These are phyloP conservation scores for Heritiera fomes DNA, from an alignment of 345 rosid species.

Conservation along the genomic window DNA sequence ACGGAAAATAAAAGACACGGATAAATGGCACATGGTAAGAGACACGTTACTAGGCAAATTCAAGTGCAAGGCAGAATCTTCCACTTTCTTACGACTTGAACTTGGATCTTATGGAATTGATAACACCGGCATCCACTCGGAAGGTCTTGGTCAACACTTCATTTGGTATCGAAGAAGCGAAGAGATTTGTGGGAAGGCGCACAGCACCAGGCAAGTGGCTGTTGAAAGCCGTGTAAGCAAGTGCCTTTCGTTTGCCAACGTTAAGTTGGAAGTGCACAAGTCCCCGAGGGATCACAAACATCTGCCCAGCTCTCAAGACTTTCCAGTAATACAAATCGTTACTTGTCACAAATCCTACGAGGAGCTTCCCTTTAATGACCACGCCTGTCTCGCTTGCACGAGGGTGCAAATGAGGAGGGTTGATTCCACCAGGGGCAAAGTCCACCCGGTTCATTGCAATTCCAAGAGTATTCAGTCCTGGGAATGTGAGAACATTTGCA, in stretches of 20 bases:
- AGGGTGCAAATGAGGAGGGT: slow-evolving; percentile 75
- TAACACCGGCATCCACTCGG: slow-evolving; percentile 40
- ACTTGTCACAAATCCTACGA: slow-evolving; percentile 51
- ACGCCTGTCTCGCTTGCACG: slow-evolving; percentile 57
- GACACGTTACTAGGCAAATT: neutral
- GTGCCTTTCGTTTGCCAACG: slow-evolving; percentile 38
- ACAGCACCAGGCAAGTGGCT: slow-evolving; percentile 66
- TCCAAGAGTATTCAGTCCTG: slow-evolving; percentile 65
- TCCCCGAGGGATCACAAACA: slow-evolving; percentile 67
- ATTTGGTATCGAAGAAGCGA: slow-evolving; percentile 57
- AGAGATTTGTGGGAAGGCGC: slow-evolving; percentile 35
- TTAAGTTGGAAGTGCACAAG: slow-evolving; percentile 74
- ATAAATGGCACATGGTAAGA: neutral
- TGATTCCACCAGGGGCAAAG: slow-evolving; percentile 55
- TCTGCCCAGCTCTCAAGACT: slow-evolving; percentile 43
- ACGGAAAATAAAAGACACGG: too few relatives aligned
- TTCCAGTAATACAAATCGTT: slow-evolving; percentile 51
- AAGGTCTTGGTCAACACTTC: slow-evolving; percentile 55
- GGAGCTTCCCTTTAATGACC: slow-evolving; percentile 59
- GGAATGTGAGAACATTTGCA: slow-evolving; percentile 57
- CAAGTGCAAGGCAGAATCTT: neutral
- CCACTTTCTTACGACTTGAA: slow-evolving; percentile 26
- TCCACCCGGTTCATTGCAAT: slow-evolving; percentile 73
- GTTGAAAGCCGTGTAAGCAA: slow-evolving; percentile 65
- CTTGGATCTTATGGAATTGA: slow-evolving; percentile 49